Evolutionary conservation across 805 yeast species (phyloP).

Genomic region (Candida multigemmis): DNA sequence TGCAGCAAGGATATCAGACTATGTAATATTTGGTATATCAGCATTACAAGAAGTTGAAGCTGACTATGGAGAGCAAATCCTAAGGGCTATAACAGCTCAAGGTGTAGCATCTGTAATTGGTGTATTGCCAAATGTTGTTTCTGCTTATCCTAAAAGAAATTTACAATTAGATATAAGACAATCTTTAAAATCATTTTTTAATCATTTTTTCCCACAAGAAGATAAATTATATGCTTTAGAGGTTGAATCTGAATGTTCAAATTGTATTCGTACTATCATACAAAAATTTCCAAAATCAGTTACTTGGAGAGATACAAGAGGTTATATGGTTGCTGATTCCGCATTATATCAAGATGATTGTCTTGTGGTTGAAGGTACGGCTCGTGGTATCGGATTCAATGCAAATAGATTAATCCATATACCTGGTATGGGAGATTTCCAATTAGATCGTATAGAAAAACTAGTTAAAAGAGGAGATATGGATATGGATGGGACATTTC

Average conservation of each 20-base stretch:
- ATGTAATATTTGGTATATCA: slow-evolving; percentile 81
- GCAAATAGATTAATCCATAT: slow-evolving; percentile 74
- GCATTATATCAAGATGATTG: slow-evolving; percentile 35
- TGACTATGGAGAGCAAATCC: slow-evolving; percentile 76
- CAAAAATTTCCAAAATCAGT: slow-evolving; percentile 82
- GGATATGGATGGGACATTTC: slow-evolving; percentile 13
- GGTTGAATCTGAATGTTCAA: slow-evolving; percentile 55
- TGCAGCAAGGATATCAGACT: slow-evolving; percentile 84
- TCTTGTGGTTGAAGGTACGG: slow-evolving; percentile 68
- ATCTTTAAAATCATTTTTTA: slow-evolving; percentile 31
- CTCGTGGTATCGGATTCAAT: slow-evolving; percentile 79
- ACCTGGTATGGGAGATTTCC: slow-evolving; percentile 87
- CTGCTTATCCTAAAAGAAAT: slow-evolving; percentile 63
- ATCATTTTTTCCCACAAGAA: slow-evolving; percentile 48
- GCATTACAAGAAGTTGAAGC: slow-evolving; percentile 77
- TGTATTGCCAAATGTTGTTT: slow-evolving; percentile 64
- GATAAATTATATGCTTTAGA: slow-evolving; percentile 73
- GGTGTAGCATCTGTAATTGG: slow-evolving; percentile 82
- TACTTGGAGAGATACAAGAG: slow-evolving; percentile 90
- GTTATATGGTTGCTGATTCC: slow-evolving; percentile 72
- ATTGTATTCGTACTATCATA: slow-evolving; percentile 66
- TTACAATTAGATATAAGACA: slow-evolving; percentile 56
- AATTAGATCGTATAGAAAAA: slow-evolving; percentile 58
- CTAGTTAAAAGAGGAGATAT: slow-evolving; percentile 13
- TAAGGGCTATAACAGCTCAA: slow-evolving; percentile 84